Percentiles rank a stretch among this genome's conserved stretches.
Conservation (phyloP, 2,329 filamentous ascomycete species). For the Trichoderma sp. region DNA sequence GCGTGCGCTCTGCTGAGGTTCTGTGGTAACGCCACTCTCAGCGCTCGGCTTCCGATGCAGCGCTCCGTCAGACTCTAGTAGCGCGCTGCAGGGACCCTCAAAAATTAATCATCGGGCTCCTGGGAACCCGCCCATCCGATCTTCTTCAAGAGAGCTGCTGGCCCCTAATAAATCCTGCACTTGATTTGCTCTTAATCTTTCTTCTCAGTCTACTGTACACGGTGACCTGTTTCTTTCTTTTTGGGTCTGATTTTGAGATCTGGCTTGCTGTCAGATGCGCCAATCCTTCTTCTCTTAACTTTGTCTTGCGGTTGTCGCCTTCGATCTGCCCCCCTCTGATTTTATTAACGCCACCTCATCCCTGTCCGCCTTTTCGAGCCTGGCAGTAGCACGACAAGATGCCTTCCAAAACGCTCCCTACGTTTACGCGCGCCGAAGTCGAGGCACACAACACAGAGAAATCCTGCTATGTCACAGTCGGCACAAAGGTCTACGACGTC, state of each 20-base stretch:
- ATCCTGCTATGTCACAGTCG: constrained; percentile 91
- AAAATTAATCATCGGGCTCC: constrained; percentile 22
- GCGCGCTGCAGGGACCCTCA: constrained; percentile 25
- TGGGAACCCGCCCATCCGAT: constrained; percentile 11
- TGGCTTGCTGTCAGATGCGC: constrained; percentile 1
- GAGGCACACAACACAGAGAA: constrained; percentile 72
- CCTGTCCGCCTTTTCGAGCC: constrained; percentile 13
- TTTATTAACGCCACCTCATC: constrained; percentile 18
- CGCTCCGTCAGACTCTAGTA: neutral
- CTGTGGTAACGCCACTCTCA: constrained; percentile 13
- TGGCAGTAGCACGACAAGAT: constrained; percentile 44
- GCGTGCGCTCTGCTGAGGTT: constrained; percentile 7
- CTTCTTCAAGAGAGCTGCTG: constrained; percentile 2
- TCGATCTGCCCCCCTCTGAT: constrained; percentile 4
- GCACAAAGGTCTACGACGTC: constrained; percentile 89
- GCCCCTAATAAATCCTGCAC: constrained; percentile 13
- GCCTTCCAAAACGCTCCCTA: constrained; percentile 79
- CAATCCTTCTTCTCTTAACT: neutral
- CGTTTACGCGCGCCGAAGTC: constrained; percentile 76
- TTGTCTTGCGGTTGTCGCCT: neutral
- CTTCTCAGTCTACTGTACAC: neutral
- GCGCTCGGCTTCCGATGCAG: constrained; percentile 15
- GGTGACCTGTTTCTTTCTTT: neutral
- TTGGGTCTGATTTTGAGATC: neutral
- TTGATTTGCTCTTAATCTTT: neutral